A percentile compares a stretch with the other conserved stretches of the same genome.
phyloP scores from a whole-genome alignment of 352 stramenopile species.

The Phytophthora citricola region DNA sequence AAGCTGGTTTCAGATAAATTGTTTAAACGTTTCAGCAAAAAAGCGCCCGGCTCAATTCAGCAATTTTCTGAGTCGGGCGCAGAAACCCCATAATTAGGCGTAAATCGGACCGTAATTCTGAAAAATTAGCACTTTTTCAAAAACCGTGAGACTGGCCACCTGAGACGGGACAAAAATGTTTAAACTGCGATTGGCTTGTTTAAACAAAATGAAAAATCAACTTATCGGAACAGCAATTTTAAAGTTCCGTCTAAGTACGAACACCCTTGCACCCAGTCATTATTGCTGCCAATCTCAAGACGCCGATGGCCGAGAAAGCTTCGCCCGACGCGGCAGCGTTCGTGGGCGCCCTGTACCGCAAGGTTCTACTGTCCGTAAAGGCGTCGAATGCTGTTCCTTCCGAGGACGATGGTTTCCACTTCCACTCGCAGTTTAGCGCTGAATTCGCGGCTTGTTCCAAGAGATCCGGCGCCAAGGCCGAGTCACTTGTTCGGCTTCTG shows the following conservation, averaged over 20 bases:
- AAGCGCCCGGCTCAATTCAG: too few relatives aligned
- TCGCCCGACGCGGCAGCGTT: constrained; percentile 39
- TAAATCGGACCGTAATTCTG: too few relatives aligned
- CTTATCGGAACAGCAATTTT: too few relatives aligned
- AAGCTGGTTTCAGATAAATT: too few relatives aligned
- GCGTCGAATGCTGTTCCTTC: constrained; percentile 79
- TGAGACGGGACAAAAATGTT: too few relatives aligned
- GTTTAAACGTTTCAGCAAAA: too few relatives aligned
- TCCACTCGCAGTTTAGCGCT: constrained; percentile 77
- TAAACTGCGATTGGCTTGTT: too few relatives aligned
- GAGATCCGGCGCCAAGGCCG: constrained; percentile 44
- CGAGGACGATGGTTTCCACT: constrained; percentile 88
- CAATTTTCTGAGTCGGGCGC: too few relatives aligned
- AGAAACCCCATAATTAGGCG: too few relatives aligned
- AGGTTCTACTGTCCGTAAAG: constrained; percentile 81
- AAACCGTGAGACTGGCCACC: too few relatives aligned
- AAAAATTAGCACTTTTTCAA: too few relatives aligned
- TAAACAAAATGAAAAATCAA: too few relatives aligned
- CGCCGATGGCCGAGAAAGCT: constrained; percentile 30
- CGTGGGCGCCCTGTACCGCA: constrained; percentile 73
- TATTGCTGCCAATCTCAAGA: constrained; percentile 2
- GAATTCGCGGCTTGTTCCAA: constrained; percentile 55
- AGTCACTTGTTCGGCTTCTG: constrained; percentile 63
- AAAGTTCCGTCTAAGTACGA: constrained; percentile 10
- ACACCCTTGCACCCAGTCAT: constrained; percentile 13